Evolutionary conservation across 345 rosid genomes (phyloP), one percentile per base, ranked within the genome.

Genomic region (Mallotus nudiflorus): DNA sequence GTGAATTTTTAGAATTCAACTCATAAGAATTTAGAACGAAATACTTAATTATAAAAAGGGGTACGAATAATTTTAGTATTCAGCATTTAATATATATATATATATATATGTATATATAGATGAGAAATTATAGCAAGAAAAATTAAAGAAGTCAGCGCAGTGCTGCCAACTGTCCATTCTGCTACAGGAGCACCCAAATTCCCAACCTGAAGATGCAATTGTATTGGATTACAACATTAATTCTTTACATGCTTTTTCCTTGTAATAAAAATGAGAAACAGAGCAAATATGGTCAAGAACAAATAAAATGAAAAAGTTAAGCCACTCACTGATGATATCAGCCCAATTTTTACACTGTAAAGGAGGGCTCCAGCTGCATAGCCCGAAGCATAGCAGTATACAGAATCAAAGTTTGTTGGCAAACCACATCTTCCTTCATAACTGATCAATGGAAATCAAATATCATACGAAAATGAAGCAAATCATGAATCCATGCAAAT

Each of bases 401-500:
- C 78, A 69, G 99, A 82, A 82, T 95, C 99, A 52, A 92, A 95
- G 80, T 95, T 92, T 2, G 98, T 92, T 55, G 99, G 98, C 78
- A 95, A 77, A 45, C 99, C 99, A 42, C 99, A 90, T 82, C 99
- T 86, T 67, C 99, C 98, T 84, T 92, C 99, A 69, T 95, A 92
- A 69, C 99, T 95, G 87, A 75, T 73, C 33, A 33, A 55, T 48
- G 9, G 51, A 68, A 64, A 63, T 55, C 27, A 63, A 19, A 27
- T 13, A 44, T 31, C 22, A 50, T 40, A 58, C 33, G 52, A 63
- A 57, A 8, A 46, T 37, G 44, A 44, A 59, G 42, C 10, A 12
- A 40, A 31, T 16, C 49, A 10, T n/a, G 54, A n/a, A n/a, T n/a
- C n/a, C n/a, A n/a, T n/a, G n/a, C n/a, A n/a, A n/a, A n/a, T n/a